Evolutionary conservation across 495 filamentous ascomycete genomes (phyloP).

Genomic region (Cairneyella variabilis): DNA sequence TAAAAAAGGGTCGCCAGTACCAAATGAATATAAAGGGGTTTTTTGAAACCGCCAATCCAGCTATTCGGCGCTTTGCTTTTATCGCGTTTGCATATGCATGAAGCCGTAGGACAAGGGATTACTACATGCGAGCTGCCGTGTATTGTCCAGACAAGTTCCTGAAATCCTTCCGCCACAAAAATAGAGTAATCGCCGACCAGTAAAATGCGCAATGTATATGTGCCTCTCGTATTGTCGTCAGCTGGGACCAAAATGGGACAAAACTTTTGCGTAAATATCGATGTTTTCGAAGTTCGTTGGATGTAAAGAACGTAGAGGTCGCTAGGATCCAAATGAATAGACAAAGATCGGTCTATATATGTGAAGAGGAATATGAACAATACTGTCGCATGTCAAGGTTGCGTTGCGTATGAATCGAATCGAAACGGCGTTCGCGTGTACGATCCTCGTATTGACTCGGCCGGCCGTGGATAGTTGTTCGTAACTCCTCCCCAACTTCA

Average conservation of each 20-base stretch:
- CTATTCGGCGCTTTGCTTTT: slow-evolving; percentile 7
- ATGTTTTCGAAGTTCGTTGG: slow-evolving; percentile 22
- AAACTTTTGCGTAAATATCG: not conserved
- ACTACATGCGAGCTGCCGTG: slow-evolving; percentile 17
- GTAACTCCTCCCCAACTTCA: not conserved
- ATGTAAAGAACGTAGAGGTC: slow-evolving; percentile 24
- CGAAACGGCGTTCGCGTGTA: not conserved
- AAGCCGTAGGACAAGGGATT: slow-evolving; percentile 19
- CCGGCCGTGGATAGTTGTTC: not conserved
- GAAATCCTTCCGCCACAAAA: not conserved
- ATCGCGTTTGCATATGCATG: slow-evolving; percentile 26
- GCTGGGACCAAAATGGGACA: slow-evolving; percentile 4
- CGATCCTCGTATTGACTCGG: slow-evolving; percentile 3
- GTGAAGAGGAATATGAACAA: not conserved
- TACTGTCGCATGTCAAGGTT: slow-evolving; percentile 9
- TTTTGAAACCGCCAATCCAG: slow-evolving; percentile 7
- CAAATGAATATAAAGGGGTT: slow-evolving; percentile 6
- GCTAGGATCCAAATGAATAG: slow-evolving; percentile 24
- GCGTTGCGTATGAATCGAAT: slow-evolving; percentile 8
- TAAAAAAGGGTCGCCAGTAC: not conserved
- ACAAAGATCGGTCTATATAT: slow-evolving; percentile 18
- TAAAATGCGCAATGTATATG: not conserved
- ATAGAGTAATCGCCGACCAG: not conserved
- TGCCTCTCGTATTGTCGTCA: not conserved
- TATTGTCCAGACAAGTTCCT: not conserved